phyloP scores from a whole-genome alignment of 2,329 filamentous ascomycete genomes.

The Paecilomyces niveus region DNA sequence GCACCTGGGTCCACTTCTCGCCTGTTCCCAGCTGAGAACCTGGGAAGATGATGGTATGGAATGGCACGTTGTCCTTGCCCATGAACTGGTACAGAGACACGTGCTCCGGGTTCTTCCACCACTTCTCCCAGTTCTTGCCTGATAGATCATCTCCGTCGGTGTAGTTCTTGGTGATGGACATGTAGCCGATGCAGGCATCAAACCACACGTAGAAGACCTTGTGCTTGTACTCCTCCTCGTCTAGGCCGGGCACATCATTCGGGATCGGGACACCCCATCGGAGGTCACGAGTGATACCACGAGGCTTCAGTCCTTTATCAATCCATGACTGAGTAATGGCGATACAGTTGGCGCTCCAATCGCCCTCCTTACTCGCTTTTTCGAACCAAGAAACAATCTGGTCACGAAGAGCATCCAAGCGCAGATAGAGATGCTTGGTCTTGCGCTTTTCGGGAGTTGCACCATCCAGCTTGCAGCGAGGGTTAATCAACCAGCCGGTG shows the following conservation, averaged over 20 bases:
- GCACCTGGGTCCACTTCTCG: slow-evolving; percentile 82
- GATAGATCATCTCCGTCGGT: slow-evolving; percentile 45
- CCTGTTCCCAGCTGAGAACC: slow-evolving; percentile 75
- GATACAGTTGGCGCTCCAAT: slow-evolving; percentile 39
- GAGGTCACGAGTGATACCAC: slow-evolving; percentile 86
- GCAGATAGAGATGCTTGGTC: slow-evolving; percentile 89
- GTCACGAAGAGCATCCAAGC: slow-evolving; percentile 73
- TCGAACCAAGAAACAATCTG: slow-evolving; percentile 71
- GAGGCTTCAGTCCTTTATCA: slow-evolving; percentile 72
- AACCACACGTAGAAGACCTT: slow-evolving; percentile 94
- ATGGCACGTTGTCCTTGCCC: slow-evolving; percentile 84
- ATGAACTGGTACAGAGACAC: slow-evolving; percentile 92
- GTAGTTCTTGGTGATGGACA: slow-evolving; percentile 89
- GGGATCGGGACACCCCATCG: slow-evolving; percentile 73
- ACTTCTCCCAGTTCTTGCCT: slow-evolving; percentile 68
- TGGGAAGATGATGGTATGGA: slow-evolving; percentile 89
- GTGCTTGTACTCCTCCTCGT: slow-evolving; percentile 55
- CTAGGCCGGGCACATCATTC: slow-evolving; percentile 5
- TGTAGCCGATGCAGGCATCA: slow-evolving; percentile 87
- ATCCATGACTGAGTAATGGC: slow-evolving; percentile 42
- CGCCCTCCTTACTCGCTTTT: slow-evolving; percentile 63
- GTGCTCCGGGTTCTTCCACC: slow-evolving; percentile 87
- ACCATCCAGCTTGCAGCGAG: slow-evolving; percentile 85
- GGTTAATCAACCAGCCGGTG: slow-evolving; percentile 56
- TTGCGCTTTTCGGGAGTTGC: slow-evolving; percentile 69